A percentile compares a stretch with the other conserved stretches of the same genome.
phyloP scores from a whole-genome alignment of 2,329 filamentous ascomycete species.

The Mollisiaceae sp. region DNA sequence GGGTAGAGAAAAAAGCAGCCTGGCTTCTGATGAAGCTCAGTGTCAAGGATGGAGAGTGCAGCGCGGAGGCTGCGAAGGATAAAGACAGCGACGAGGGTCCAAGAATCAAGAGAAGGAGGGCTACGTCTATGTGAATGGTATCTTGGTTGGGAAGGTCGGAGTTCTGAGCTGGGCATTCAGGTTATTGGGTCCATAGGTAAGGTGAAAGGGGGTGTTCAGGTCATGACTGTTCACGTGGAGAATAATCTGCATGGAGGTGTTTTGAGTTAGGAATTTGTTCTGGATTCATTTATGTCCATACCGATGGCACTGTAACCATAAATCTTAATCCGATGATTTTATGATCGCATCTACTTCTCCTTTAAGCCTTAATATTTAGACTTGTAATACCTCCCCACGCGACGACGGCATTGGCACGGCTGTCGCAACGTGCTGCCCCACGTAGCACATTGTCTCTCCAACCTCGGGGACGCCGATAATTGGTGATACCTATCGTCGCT shows the following conservation, averaged over 20 bases:
- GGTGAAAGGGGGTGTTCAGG: background rate
- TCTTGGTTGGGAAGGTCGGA: background rate
- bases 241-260: constrained; percentile 8
- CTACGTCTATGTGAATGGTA: constrained; percentile 43
- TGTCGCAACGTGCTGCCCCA: constrained; percentile 1
- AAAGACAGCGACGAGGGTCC: constrained; percentile 28
- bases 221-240: background rate
- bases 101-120: constrained; percentile 49
- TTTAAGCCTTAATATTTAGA: background rate
- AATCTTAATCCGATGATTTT: background rate
- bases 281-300: constrained; percentile 14
- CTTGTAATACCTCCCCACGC: background rate
- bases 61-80: background rate
- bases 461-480: background rate
- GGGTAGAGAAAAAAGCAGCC: constrained; percentile 52
- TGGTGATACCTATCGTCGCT: background rate
- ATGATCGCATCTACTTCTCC: background rate
- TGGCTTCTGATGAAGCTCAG: constrained; percentile 55
- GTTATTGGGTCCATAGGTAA: background rate
- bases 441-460: background rate
- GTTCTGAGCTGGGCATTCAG: background rate
- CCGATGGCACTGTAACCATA: constrained; percentile 17
- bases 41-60: constrained; percentile 41
- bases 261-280: background rate
- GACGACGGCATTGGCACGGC: constrained; percentile 2